Evolutionary conservation across 345 rosid species (phyloP).

Genomic region (Sapria himalayana): DNA sequence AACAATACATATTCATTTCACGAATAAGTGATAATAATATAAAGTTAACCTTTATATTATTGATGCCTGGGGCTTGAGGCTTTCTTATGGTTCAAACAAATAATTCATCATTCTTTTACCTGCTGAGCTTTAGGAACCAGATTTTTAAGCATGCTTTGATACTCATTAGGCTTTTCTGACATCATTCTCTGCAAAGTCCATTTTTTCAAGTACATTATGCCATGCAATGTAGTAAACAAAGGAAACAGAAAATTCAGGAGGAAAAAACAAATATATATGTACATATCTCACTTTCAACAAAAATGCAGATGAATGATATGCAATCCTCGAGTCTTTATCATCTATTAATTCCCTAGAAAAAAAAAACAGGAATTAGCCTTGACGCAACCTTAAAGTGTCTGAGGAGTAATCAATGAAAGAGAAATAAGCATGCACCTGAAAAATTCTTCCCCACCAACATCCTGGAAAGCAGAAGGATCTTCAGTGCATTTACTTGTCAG

Average conservation of each 20-base stretch:
- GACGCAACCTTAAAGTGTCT: no score
- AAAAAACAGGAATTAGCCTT: slow-evolving; percentile 5
- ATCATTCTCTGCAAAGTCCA: slow-evolving; percentile 67
- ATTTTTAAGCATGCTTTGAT: slow-evolving; percentile 87
- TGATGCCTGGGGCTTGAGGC: no score
- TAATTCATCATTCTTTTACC: slow-evolving; percentile 17
- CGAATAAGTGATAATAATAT: no score
- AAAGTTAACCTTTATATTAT: no score
- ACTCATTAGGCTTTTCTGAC: slow-evolving; percentile 90
- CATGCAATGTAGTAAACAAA: slow-evolving; percentile 1
- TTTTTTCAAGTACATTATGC: slow-evolving; percentile 9
- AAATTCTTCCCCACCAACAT: slow-evolving; percentile 83
- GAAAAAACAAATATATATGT: slow-evolving; percentile 7
- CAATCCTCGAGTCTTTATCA: slow-evolving; percentile 93
- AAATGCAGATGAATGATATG: slow-evolving; percentile 90
- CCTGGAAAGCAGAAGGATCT: slow-evolving; percentile 68
- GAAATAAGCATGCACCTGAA: slow-evolving; percentile 39
- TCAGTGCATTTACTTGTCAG: slow-evolving; percentile 90
- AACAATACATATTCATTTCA: not conserved
- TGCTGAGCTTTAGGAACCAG: slow-evolving; percentile 92
- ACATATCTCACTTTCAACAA: slow-evolving; percentile 83
- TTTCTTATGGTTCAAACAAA: slow-evolving; percentile 4
- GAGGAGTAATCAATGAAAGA: slow-evolving; percentile 5
- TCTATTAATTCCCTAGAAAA: slow-evolving; percentile 72
- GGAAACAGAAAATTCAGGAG: not conserved